Evolutionary conservation across 768 basidiomycete species (phyloP).

Genomic region (Lentinula lateritia): DNA sequence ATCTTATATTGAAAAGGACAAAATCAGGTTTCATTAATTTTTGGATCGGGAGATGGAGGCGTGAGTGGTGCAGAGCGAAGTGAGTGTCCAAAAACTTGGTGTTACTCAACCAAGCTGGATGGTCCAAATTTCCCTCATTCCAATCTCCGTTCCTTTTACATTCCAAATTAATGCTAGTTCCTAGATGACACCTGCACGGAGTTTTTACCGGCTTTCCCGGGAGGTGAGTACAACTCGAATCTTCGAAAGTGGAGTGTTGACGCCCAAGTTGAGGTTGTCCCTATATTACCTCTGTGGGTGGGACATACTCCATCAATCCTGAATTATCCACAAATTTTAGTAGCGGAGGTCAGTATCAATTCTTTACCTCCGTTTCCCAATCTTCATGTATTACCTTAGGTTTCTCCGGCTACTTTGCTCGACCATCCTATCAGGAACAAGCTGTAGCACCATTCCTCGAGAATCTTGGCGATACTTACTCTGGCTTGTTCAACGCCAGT

Average conservation of each 20-base stretch:
- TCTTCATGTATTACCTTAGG: background rate
- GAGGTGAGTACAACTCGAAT: background rate
- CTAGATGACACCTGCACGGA: conserved; percentile 24
- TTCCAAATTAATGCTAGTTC: conserved; percentile 4
- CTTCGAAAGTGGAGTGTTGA: background rate
- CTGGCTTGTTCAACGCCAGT: conserved; percentile 37
- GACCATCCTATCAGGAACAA: conserved; percentile 32
- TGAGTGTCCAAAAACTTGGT: background rate
- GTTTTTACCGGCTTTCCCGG: conserved; percentile 31
- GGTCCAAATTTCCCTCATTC: background rate
- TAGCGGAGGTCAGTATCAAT: background rate
- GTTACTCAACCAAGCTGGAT: background rate
- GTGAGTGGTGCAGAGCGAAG: conserved; percentile 22
- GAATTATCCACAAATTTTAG: conserved; percentile 14
- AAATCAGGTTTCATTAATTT: background rate
- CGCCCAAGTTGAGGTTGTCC: conserved; percentile 17
- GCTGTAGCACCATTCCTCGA: conserved; percentile 27
- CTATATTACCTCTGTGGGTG: conserved; percentile 32
- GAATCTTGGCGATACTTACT: conserved; percentile 24
- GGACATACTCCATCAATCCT: conserved; percentile 24
- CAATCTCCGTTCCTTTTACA: too few species aligned
- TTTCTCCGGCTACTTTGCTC: conserved; percentile 14
- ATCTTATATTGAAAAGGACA: background rate
- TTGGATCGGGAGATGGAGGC: conserved; percentile 37
- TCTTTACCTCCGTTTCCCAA: background rate